These are phyloP conservation scores for Pichia sp. DNA, from an alignment of 1,139 yeast species.

Conservation along the genomic window DNA sequence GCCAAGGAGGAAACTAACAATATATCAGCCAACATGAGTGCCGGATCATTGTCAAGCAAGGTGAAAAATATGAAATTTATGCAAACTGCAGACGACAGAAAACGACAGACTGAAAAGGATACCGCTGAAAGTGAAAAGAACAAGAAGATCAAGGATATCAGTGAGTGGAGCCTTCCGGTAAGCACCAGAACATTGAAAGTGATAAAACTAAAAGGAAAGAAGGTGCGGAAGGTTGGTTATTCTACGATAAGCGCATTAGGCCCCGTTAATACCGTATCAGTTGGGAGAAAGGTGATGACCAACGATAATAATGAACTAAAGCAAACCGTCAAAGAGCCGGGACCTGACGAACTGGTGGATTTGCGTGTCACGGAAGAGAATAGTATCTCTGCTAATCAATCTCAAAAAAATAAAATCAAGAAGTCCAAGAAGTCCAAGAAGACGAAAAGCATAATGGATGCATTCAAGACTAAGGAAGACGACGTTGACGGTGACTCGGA, in stretches of 20 bases:
- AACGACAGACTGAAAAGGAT: slow-evolving; percentile 21
- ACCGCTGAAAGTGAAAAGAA: slow-evolving; percentile 31
- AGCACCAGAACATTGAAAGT: slow-evolving; percentile 23
- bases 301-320: neutral
- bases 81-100: slow-evolving; percentile 21
- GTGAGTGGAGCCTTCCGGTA: slow-evolving; percentile 54
- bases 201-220: slow-evolving; percentile 22
- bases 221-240: slow-evolving; percentile 41
- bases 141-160: slow-evolving; percentile 42
- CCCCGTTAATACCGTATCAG: neutral
- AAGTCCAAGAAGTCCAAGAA: slow-evolving; percentile 14
- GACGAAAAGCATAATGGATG: slow-evolving; percentile 13
- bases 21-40: slow-evolving; percentile 8
- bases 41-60: slow-evolving; percentile 37
- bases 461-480: neutral
- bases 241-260: slow-evolving; percentile 25
- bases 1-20: too few relatives aligned
- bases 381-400: neutral
- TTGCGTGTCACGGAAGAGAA: neutral
- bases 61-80: slow-evolving; percentile 71
- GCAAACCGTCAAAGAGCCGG: neutral
- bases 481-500: slow-evolving; percentile 7
- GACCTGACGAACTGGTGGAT: neutral
- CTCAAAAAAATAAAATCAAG: slow-evolving; percentile 15
- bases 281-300: neutral